Evolutionary conservation across 2,329 filamentous ascomycete genomes (phyloP), one percentile per base, ranked within the genome.

Genomic region (Cytospora schulzeri): DNA sequence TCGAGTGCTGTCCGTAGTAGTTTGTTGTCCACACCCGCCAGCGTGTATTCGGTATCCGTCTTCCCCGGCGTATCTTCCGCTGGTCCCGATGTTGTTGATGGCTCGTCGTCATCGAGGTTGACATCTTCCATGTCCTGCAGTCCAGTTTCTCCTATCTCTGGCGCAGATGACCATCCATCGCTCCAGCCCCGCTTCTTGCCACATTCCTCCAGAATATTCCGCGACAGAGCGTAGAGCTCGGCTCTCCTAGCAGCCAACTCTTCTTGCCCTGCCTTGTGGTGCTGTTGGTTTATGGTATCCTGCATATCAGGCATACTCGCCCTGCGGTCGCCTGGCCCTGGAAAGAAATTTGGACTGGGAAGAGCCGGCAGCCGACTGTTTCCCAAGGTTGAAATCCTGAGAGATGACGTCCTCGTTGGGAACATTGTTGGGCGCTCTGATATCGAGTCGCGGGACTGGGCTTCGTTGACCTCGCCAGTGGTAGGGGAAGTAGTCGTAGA

Each of bases 171-270:
- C 92, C 91, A 96, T 0, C 90, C 91, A 68, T 91, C 86, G 59
- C 81, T 85, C 93, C 93, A 97, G 4, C 86, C 88, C 26, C 86
- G 81, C 65, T 86, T 85, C 71, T 85, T 87, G 2, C 91, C 93
- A 55, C 92, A 78, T 57, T 88, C 84, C 70, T 94, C 89, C 0
- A 98, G 80, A 6, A 95, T 85, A 67, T 91, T 92, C 62, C 94
- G 84, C 11, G 92, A 93, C 50, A 97, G 79, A 63, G 91, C 80
- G 66, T 92, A 90, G 2, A 98, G 82, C 71, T 97, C 92, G 7
- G 92, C 94, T 71, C 94, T 85, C 66, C 88, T 87, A 53, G 91
- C 91, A 41, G 93, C 91, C 28, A 98, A 80, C 62, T 96, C 91
- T 72, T 96, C 91, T 0, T 93, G 79, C 0, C 94, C 93, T 8